Percentiles rank a stretch among this genome's conserved stretches.
phyloP scores from a whole-genome alignment of 441 rosid species.

The Syzygium malaccense region DNA sequence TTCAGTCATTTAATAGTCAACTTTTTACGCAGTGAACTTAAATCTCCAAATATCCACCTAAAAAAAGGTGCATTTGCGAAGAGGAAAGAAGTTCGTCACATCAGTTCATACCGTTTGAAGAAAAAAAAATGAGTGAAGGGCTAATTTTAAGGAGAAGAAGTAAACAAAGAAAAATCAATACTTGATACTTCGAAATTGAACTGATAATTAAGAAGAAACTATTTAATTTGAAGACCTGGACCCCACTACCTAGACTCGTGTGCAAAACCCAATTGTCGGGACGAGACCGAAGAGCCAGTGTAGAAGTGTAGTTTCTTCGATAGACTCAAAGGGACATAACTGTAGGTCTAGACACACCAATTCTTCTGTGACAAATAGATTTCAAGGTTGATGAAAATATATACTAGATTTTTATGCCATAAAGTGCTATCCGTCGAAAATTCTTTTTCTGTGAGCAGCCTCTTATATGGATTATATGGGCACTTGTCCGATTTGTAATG shows the following conservation, averaged over 20 bases:
- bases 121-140: background rate
- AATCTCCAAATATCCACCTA: background rate
- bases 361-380: background rate
- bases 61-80: background rate
- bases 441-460: background rate
- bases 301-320: background rate
- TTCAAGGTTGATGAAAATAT: background rate
- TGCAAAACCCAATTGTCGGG: too few relatives aligned
- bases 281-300: background rate
- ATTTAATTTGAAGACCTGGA: background rate
- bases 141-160: background rate
- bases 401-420: background rate
- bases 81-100: background rate
- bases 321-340: background rate
- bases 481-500: background rate
- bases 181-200: background rate
- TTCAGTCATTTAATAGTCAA: background rate
- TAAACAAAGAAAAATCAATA: background rate
- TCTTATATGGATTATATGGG: background rate
- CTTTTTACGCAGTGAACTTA: background rate
- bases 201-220: background rate
- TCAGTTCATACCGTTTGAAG: background rate
- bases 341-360: background rate
- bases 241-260: too few relatives aligned
- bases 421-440: background rate